Evolutionary conservation across 1,284 basidiomycete species (phyloP).

Genomic region (Mrakiaceae sp.): DNA sequence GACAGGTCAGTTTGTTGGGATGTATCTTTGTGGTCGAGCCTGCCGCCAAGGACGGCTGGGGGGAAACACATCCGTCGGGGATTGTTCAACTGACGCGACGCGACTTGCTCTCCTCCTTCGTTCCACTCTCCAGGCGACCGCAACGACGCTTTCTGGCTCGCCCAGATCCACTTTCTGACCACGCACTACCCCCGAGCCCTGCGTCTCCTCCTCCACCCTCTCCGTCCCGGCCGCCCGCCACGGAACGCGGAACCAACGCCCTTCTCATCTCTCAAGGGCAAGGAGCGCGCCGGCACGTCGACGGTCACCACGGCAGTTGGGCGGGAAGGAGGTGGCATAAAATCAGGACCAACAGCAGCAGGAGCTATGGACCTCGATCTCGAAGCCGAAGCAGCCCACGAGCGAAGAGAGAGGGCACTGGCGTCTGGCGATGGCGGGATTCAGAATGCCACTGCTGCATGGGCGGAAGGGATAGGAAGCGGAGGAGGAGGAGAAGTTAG

Average conservation of each 20-base stretch:
- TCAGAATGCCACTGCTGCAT: background rate
- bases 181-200: conserved; percentile 92
- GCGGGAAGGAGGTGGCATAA: background rate
- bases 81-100: conserved; percentile 1
- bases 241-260: no score
- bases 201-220: conserved; percentile 68
- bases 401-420: conserved; percentile 2
- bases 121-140: conserved; percentile 54
- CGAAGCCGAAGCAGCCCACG: background rate
- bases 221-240: conserved; percentile 36
- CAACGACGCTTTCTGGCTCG: conserved; percentile 97
- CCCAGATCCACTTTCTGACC: conserved; percentile 91
- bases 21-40: background rate
- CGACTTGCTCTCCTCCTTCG: background rate
- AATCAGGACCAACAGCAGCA: no score
- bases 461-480: background rate
- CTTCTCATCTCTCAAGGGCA: conserved; percentile 6
- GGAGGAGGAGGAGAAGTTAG: background rate
- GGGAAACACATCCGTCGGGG: background rate
- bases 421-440: conserved; percentile 3
- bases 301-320: background rate
- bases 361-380: background rate
- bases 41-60: background rate
- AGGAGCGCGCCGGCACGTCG: background rate
- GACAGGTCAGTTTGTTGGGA: conserved; percentile 61